Evolutionary conservation across 495 filamentous ascomycete species (phyloP).

Genomic region (Neurospora africana): DNA sequence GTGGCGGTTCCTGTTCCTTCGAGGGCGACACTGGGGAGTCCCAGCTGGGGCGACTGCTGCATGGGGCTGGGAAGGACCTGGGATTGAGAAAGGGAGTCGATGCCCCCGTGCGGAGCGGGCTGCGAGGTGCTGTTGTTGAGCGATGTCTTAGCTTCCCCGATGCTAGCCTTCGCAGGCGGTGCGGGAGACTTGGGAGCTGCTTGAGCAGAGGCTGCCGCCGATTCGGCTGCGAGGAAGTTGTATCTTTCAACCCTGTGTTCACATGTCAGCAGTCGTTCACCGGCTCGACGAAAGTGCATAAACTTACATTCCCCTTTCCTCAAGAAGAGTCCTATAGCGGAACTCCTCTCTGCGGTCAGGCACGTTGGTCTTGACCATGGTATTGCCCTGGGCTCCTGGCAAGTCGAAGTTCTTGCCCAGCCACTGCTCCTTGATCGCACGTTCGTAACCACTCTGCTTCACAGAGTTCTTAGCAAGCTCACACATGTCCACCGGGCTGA

Average conservation of each 20-base stretch:
- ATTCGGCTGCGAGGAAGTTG: conserved; percentile 8
- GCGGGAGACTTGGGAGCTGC: conserved; percentile 16
- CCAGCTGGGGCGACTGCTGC: conserved; percentile 6
- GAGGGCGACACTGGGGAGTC: background rate
- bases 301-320: conserved; percentile 72
- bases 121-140: background rate
- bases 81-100: conserved; percentile 6
- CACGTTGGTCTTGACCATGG: conserved; percentile 90
- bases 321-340: conserved; percentile 68
- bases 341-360: conserved; percentile 86
- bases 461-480: conserved; percentile 95
- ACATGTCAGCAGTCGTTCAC: conserved; percentile 1
- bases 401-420: conserved; percentile 63
- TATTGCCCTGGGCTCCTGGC: conserved; percentile 71
- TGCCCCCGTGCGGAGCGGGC: conserved; percentile 1
- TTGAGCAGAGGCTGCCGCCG: background rate
- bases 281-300: background rate
- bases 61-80: conserved; percentile 13
- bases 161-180: conserved; percentile 19
- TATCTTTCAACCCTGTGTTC: conserved; percentile 22
- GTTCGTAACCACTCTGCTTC: conserved; percentile 86
- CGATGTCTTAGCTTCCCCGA: conserved; percentile 3
- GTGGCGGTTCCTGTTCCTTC: background rate
- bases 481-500: conserved; percentile 96
- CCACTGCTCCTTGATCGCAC: conserved; percentile 80